These are phyloP conservation scores for Sorghum bicolor DNA, from an alignment of 176 grass and related monocot genomes.

Conservation along the genomic window Sorghum_bicolor_NCBIv3 NC_012871.2:61152501-61153000, in stretches of 20 bases:
- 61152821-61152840: neutral
- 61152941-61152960: too few species aligned
- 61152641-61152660: neutral
- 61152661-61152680: neutral
- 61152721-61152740: neutral
- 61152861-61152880: neutral
- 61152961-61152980: neutral
- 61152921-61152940: neutral
- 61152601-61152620: neutral
- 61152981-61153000: neutral
- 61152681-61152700: neutral
- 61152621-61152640: neutral
- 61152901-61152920: neutral
- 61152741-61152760: neutral
- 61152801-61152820: neutral
- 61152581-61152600: neutral
- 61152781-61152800: neutral
- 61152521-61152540: neutral
- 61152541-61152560: conserved; percentile 13
- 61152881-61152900: neutral
- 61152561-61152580: neutral
- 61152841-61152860: neutral
- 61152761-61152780: neutral
- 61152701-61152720: too few species aligned
- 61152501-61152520: neutral